Base-by-base conservation (phyloP, 2,329 filamentous ascomycete genomes). In the Myriosclerotinia curreyana region DNA sequence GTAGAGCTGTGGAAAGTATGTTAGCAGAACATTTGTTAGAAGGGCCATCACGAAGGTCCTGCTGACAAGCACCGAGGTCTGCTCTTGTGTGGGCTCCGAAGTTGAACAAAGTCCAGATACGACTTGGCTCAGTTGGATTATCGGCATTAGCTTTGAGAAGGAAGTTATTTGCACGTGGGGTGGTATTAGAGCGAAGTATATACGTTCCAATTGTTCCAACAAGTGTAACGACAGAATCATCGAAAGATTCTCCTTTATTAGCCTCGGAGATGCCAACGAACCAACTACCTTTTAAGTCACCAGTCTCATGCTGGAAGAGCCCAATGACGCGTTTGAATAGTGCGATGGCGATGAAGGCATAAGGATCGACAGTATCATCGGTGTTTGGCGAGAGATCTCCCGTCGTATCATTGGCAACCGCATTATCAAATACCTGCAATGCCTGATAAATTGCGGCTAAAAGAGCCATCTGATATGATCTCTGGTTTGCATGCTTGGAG, bases 391-490 rank as follows among this genome's bases (percentile, higher is more conserved):
- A 56, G 9, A 34, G 31, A 8, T 60, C 28, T 17, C 46, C 20
- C 1, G 22, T 49, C 20, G 53, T 44, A 42, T 68, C 67, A 17
- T 48, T n/a, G 22, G 64, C 56, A 20, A 73, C 25, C 15, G 60
- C 65, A 38, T 65, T 31, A 40, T 74, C 72, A 53, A 73, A 74
- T 1, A 67, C 40, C 17, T 64, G 48, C 7, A 73, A 48, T 31
- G 65, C 69, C 25, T 66, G 61, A n/a, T 62, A 68, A 20, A 73
- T 66, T 15, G 70, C 64, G 44, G 68, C 69, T 28, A 74, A 40
- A 44, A 74, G 64, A 5, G 65, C 63, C 50, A 65, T 66, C 7
- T 68, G 62, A 61, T 72, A 74, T 8, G 60, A 49, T 28, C 65
- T 14, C 34, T 73, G 71, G 15, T 62, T 65, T 17, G 62, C 51